phyloP scores from a whole-genome alignment of 2,329 filamentous ascomycete genomes.

The Aureobasidium sp. region DNA sequence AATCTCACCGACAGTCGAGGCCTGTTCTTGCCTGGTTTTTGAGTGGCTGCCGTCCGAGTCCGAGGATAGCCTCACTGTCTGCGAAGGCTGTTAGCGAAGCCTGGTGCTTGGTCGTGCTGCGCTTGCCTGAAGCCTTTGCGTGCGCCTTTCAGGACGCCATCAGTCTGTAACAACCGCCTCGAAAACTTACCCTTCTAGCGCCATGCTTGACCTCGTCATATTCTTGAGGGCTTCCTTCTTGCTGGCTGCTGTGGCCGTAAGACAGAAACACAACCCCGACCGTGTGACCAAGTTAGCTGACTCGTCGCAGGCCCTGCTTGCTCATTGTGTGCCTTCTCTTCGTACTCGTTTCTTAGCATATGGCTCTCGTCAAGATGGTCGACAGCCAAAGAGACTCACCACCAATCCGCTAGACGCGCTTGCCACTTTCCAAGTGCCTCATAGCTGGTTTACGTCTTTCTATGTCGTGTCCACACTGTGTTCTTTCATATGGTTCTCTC shows the following conservation, averaged over 20 bases:
- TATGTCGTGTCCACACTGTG: conserved; percentile 64
- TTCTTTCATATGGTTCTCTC: conserved; percentile 65
- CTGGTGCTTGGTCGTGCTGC: neutral
- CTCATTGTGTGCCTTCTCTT: conserved; percentile 44
- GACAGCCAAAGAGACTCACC: neutral
- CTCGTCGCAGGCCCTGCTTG: conserved; percentile 38
- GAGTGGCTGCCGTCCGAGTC: neutral
- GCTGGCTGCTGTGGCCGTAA: conserved; percentile 14
- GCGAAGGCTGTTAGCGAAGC: neutral
- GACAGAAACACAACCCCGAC: neutral
- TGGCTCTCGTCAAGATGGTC: conserved; percentile 41
- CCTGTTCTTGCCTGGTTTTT: neutral
- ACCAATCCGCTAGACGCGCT: conserved; percentile 35
- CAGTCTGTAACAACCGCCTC: neutral
- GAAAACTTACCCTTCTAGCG: neutral
- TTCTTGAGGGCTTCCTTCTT: conserved; percentile 14
- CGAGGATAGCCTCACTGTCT: neutral
- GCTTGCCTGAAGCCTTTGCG: neutral
- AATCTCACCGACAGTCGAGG: conserved; percentile 10
- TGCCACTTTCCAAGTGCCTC: conserved; percentile 60
- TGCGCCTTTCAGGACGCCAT: neutral
- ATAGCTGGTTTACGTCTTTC: conserved; percentile 84
- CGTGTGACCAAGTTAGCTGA: conserved; percentile 9
- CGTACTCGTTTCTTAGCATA: conserved; percentile 52
- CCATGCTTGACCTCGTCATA: conserved; percentile 12